These are phyloP conservation scores for Cucumis cinereus DNA, from an alignment of 306 rosid species.

Conservation along the genomic window DNA sequence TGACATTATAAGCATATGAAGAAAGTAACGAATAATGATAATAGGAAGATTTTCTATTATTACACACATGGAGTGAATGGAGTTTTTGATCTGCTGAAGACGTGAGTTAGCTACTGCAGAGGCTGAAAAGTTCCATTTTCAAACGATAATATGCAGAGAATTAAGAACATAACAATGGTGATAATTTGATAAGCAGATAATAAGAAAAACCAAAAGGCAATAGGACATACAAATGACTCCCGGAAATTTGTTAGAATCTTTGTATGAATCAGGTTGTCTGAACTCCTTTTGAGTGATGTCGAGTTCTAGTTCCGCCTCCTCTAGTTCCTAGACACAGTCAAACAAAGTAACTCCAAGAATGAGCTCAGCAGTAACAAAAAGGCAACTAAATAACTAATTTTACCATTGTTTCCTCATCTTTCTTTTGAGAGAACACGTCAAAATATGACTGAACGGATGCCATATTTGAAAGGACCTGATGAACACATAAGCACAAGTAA, in stretches of 20 bases:
- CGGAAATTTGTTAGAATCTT: conserved; percentile 25
- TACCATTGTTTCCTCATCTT: conserved; percentile 60
- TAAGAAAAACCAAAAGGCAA: neutral
- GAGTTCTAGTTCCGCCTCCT: conserved; percentile 87
- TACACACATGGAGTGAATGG: conserved; percentile 64
- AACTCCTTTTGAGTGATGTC: conserved; percentile 53
- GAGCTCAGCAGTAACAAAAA: neutral
- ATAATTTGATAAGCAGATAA: neutral
- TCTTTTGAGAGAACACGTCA: conserved; percentile 51
- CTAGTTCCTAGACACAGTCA: conserved; percentile 47
- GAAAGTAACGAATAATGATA: neutral
- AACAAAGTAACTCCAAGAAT: conserved; percentile 8
- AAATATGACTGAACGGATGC: conserved; percentile 69
- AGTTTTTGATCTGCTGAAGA: conserved; percentile 62
- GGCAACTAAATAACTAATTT: conserved; percentile 16
- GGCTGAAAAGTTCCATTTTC: conserved; percentile 30
- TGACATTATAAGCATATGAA: neutral
- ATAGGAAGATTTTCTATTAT: neutral
- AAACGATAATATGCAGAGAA: neutral
- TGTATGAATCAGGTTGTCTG: conserved; percentile 21
- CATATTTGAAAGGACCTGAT: conserved; percentile 68
- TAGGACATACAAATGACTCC: neutral
- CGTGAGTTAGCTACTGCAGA: conserved; percentile 39
- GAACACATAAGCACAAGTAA: conserved; percentile 13
- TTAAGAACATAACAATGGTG: neutral